Percentiles rank a stretch among this genome's conserved stretches.
Evolutionary conservation across 306 rosid species (phyloP).

Genomic region (Cicer arietinum): DNA sequence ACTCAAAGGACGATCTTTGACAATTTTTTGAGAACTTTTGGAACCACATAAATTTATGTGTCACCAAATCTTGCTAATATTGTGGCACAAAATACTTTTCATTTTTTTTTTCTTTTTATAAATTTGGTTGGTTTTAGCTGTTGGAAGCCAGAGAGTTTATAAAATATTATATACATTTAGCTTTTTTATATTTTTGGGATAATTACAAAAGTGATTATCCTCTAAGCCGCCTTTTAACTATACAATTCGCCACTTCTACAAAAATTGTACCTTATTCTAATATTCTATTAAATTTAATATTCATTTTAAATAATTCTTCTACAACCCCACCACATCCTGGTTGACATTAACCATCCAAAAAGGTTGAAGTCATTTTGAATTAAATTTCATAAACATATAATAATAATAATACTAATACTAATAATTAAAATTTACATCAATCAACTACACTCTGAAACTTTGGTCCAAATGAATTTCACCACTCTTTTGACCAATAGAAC

Average conservation of each 20-base stretch:
- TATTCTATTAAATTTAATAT: conserved; percentile 28
- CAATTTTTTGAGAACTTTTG: not conserved
- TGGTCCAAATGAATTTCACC: conserved; percentile 53
- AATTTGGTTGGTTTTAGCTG: not conserved
- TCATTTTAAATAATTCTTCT: conserved; percentile 33
- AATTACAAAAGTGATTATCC: conserved; percentile 42
- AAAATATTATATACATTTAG: conserved; percentile 17
- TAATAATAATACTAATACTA: not conserved
- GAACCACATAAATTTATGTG: not conserved
- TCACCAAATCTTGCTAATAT: not conserved
- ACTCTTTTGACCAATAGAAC: conserved; percentile 58
- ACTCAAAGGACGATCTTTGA: not conserved
- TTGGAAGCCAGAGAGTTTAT: not conserved
- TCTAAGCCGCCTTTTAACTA: conserved; percentile 50
- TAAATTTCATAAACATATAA: conserved; percentile 7
- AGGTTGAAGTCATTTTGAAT: conserved; percentile 32
- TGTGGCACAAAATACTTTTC: not conserved
- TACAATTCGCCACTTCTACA: conserved; percentile 59
- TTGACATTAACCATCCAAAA: conserved; percentile 44
- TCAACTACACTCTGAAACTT: conserved; percentile 53
- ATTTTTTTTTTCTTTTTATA: not conserved
- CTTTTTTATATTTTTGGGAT: not conserved
- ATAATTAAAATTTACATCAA: conserved; percentile 7
- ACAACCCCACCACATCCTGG: conserved; percentile 25
- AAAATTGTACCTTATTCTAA: conserved; percentile 50